phyloP scores from a whole-genome alignment of 2,329 filamentous ascomycete genomes.

The Metarhizium brunneum region DNA sequence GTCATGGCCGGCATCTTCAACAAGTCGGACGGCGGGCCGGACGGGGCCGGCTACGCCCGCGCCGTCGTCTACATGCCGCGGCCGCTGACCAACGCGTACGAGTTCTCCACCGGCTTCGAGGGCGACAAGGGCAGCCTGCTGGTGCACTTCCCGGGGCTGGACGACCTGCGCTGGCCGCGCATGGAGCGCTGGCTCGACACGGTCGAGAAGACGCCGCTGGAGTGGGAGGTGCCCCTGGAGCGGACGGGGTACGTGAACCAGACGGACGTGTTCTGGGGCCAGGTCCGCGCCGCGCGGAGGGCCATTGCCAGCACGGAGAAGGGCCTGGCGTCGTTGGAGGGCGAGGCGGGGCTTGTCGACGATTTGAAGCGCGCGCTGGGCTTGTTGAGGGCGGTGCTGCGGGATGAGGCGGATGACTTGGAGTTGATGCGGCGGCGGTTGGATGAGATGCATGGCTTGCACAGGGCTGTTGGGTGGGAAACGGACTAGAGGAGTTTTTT shows the following conservation, averaged over 20 bases:
- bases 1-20: not conserved
- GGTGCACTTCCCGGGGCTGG: not conserved
- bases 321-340: not conserved
- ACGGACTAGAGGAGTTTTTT: conserved; percentile 13
- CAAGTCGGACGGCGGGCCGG: not conserved
- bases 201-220: not conserved
- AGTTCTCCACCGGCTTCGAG: not conserved
- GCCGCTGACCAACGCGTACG: not conserved
- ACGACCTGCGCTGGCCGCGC: conserved; percentile 6
- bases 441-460: not conserved
- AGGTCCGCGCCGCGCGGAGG: not conserved
- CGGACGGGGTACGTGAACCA: not conserved
- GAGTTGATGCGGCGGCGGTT: not conserved
- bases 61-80: not conserved
- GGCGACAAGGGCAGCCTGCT: not conserved
- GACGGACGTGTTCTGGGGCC: not conserved
- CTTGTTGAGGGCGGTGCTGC: not conserved
- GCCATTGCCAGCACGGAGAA: not conserved
- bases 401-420: not conserved
- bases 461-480: not conserved
- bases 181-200: conserved; percentile 5
- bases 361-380: not conserved
- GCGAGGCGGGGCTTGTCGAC: not conserved
- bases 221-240: not conserved
- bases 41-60: not conserved